Evolutionary conservation across 2,329 filamentous ascomycete genomes (phyloP).

Genomic region (Sporothrix mexicana): DNA sequence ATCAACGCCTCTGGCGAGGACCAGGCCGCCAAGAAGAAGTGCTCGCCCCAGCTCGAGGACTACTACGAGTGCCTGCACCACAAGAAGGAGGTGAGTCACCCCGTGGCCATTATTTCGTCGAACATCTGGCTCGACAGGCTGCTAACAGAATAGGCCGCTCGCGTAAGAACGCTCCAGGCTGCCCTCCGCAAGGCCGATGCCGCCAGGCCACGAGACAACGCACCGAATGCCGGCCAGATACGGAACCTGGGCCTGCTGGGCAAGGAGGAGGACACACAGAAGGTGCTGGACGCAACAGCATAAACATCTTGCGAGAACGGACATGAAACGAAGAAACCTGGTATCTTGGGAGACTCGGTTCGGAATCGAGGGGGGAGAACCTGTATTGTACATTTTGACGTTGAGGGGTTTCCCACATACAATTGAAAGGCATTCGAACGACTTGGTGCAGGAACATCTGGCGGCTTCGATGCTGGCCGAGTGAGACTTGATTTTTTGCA

Average conservation of each 20-base stretch:
- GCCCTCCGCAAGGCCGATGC: slow-evolving; percentile 84
- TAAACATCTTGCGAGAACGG: neutral
- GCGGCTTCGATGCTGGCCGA: neutral
- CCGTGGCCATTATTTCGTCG: too few species aligned
- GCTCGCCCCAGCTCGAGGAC: slow-evolving; percentile 83
- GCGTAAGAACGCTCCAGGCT: slow-evolving; percentile 77
- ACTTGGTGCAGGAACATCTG: neutral
- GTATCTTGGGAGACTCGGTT: neutral
- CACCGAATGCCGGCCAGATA: slow-evolving; percentile 84
- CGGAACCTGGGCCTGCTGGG: slow-evolving; percentile 82
- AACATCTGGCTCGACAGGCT: too few species aligned
- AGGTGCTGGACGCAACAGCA: slow-evolving; percentile 51
- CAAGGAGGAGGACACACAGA: slow-evolving; percentile 79
- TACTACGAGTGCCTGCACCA: slow-evolving; percentile 99
- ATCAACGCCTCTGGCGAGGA: slow-evolving; percentile 85
- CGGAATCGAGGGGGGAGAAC: neutral
- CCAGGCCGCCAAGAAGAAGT: slow-evolving; percentile 84
- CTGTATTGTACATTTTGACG: slow-evolving; percentile 31
- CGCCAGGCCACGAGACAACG: slow-evolving; percentile 76
- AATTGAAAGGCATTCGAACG: slow-evolving; percentile 27
- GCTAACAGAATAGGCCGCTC: slow-evolving; percentile 69
- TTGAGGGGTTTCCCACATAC: slow-evolving; percentile 15
- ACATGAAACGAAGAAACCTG: neutral
- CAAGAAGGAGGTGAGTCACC: slow-evolving; percentile 95
- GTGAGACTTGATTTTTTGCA: neutral